Conservation (phyloP, 306 rosid species). For the Quercus parvula region DNA sequence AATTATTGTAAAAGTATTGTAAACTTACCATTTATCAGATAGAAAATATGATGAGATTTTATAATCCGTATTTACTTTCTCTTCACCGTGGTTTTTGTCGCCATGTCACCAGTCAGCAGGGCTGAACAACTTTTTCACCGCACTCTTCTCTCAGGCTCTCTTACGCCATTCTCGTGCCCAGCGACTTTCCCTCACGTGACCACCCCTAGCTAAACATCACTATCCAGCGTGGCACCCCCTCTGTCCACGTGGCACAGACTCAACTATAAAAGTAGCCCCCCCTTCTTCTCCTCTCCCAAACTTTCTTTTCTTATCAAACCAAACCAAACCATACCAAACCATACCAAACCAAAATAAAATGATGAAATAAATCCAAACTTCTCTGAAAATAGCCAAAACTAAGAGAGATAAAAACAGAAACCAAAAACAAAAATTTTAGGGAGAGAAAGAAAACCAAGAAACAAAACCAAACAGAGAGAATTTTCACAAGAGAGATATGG, state of each 20-base stretch:
- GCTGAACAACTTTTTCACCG: too few species aligned
- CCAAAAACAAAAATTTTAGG: constrained; percentile 18
- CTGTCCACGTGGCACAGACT: constrained; percentile 39
- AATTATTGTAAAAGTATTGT: too few species aligned
- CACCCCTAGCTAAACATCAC: constrained; percentile 13
- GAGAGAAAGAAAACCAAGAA: constrained; percentile 15
- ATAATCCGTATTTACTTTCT: too few species aligned
- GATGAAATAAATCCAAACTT: too few species aligned
- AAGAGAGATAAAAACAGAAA: background rate
- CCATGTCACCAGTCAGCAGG: too few species aligned
- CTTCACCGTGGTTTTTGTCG: too few species aligned
- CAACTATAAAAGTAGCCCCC: constrained; percentile 4
- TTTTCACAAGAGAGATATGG: constrained; percentile 40
- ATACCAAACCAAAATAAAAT: too few species aligned
- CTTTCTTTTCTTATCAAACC: background rate
- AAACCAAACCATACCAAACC: too few species aligned
- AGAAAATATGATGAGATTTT: too few species aligned
- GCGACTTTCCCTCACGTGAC: constrained; percentile 18
- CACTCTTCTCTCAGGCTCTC: too few species aligned
- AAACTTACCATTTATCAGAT: too few species aligned
- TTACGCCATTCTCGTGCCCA: too few species aligned
- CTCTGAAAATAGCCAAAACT: background rate
- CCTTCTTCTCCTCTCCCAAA: constrained; percentile 17
- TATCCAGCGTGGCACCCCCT: constrained; percentile 28
- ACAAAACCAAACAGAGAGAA: background rate